Percentiles rank a stretch among this genome's conserved stretches.
Evolutionary conservation across 2,329 filamentous ascomycete species (phyloP).

Genomic region (Drechslerella coelobrocha): DNA sequence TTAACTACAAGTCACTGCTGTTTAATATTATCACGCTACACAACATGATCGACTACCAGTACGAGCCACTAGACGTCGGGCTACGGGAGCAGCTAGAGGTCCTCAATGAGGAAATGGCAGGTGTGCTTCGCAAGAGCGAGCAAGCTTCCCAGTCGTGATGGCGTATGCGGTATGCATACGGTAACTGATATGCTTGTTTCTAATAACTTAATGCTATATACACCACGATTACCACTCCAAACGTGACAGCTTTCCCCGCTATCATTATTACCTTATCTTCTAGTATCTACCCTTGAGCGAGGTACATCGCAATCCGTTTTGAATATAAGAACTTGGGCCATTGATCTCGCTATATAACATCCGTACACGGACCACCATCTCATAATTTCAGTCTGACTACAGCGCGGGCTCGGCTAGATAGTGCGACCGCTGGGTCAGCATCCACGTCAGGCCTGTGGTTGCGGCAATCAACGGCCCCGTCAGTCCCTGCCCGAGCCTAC

Average conservation of each 20-base stretch:
- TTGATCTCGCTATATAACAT: too few relatives aligned
- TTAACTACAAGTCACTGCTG: conserved; percentile 35
- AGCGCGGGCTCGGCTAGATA: conserved; percentile 33
- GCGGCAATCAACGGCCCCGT: conserved; percentile 67
- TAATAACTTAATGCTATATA: too few relatives aligned
- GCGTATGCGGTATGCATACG: not conserved
- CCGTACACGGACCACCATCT: too few relatives aligned
- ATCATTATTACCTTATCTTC: conserved; percentile 1
- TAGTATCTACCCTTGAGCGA: too few relatives aligned
- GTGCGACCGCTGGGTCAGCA: conserved; percentile 57
- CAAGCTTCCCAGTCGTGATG: conserved; percentile 23
- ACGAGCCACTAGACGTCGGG: conserved; percentile 28
- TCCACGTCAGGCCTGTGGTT: conserved; percentile 67
- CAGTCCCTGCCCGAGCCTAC: conserved; percentile 63
- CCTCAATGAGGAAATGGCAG: conserved; percentile 40
- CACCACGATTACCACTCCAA: too few relatives aligned
- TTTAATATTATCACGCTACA: conserved; percentile 45
- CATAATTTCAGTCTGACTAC: too few relatives aligned
- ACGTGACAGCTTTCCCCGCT: too few relatives aligned
- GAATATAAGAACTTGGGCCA: too few relatives aligned
- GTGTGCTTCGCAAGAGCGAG: conserved; percentile 33
- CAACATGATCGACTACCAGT: conserved; percentile 25
- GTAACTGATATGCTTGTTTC: conserved; percentile 8
- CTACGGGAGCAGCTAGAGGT: conserved; percentile 38
- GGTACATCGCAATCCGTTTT: too few relatives aligned